Conservation (phyloP, 805 yeast species). For the Metschnikowia lochheadii region DNA sequence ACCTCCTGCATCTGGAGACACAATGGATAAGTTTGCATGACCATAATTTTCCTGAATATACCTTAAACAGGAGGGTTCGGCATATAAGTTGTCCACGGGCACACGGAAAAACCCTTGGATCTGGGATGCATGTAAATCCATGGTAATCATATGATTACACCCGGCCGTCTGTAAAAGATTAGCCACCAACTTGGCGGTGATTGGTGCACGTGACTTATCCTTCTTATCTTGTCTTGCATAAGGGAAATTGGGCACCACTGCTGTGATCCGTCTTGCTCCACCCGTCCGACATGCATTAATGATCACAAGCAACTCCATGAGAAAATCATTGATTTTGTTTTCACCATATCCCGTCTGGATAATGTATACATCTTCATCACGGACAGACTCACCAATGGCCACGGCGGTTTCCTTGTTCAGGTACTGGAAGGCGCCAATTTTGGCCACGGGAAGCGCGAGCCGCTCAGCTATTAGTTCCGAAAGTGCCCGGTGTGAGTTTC, state of each 20-base stretch:
- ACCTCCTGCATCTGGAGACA: constrained; percentile 99
- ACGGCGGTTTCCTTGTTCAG: constrained; percentile 88
- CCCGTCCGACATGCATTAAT: constrained; percentile 95
- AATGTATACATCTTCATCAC: constrained; percentile 87
- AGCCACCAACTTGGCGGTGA: constrained; percentile 91
- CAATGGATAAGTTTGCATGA: constrained; percentile 57
- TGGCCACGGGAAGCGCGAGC: constrained; percentile 64
- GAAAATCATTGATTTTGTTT: constrained; percentile 68
- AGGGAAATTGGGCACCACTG: constrained; percentile 92
- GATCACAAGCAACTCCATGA: constrained; percentile 85
- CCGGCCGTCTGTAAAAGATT: constrained; percentile 91
- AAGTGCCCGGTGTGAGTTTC: constrained; percentile 81
- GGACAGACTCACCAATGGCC: constrained; percentile 76
- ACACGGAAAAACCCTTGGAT: constrained; percentile 95
- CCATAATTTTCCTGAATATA: constrained; percentile 68
- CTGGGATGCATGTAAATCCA: constrained; percentile 97
- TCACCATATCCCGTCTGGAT: constrained; percentile 84
- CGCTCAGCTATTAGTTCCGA: constrained; percentile 66
- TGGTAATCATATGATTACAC: constrained; percentile 90
- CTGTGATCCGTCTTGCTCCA: constrained; percentile 89
- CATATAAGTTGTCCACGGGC: constrained; percentile 94
- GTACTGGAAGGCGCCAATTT: constrained; percentile 78
- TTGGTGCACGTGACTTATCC: constrained; percentile 94
- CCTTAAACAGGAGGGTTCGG: constrained; percentile 85
- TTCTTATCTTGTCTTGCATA: constrained; percentile 97